phyloP scores from a whole-genome alignment of 2,329 filamentous ascomycete genomes.

The Colletotrichum endophyticum region DNA sequence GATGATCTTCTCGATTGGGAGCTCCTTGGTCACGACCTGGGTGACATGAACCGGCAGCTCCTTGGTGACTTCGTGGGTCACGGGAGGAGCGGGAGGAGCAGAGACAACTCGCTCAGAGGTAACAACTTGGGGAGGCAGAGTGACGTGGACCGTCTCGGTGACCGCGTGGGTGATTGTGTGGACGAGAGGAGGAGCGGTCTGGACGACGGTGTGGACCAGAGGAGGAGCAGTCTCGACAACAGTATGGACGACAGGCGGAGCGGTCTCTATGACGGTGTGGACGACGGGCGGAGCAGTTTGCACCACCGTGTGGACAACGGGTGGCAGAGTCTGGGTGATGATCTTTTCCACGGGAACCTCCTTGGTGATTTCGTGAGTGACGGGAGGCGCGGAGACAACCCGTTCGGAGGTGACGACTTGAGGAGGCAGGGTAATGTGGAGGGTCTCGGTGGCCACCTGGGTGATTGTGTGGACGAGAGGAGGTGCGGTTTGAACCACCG shows the following conservation, averaged over 20 bases:
- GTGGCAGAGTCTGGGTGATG: background rate
- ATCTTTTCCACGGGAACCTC: background rate
- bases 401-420: background rate
- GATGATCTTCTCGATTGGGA: background rate
- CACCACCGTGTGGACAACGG: background rate
- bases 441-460: background rate
- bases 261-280: background rate
- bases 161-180: background rate
- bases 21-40: background rate
- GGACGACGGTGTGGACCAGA: background rate
- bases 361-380: background rate
- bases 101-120: background rate
- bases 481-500: background rate
- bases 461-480: background rate
- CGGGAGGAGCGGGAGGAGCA: background rate
- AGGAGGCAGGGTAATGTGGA: constrained; percentile 6
- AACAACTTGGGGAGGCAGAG: background rate
- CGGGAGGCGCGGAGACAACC: background rate
- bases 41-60: background rate
- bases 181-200: background rate
- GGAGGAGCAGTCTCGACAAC: background rate
- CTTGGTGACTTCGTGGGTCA: background rate
- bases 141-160: constrained; percentile 11
- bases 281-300: background rate
- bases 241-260: background rate